Evolutionary conservation across 202 grass and related monocot genomes (phyloP).

Genomic region (Setaria italica): DNA sequence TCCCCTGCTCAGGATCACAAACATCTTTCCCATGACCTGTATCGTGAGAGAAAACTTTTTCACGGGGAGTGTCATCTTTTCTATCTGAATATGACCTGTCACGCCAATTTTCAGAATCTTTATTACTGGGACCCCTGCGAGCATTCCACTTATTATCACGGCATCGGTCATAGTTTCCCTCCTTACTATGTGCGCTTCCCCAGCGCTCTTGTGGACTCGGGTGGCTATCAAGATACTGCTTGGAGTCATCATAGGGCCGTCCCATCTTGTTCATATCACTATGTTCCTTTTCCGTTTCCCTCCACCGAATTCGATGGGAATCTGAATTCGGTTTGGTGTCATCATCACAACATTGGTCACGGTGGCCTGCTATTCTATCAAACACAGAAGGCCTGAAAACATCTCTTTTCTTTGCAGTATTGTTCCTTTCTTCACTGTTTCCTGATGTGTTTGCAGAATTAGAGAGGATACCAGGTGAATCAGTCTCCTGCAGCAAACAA

Average conservation of each 20-base stretch:
- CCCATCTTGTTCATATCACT: slow-evolving; percentile 57
- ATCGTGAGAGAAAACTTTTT: slow-evolving; percentile 49
- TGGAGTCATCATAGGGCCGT: slow-evolving; percentile 52
- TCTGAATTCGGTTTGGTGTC: slow-evolving; percentile 71
- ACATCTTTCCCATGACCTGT: slow-evolving; percentile 49
- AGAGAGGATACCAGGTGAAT: slow-evolving; percentile 49
- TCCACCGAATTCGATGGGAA: slow-evolving; percentile 53
- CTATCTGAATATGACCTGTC: slow-evolving; percentile 71
- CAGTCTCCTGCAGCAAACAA: slow-evolving; percentile 64
- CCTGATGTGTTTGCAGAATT: slow-evolving; percentile 53
- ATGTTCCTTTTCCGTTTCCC: slow-evolving; percentile 69
- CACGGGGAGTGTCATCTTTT: slow-evolving; percentile 58
- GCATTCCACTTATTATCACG: slow-evolving; percentile 76
- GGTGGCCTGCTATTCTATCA: slow-evolving; percentile 58
- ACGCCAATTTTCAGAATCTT: slow-evolving; percentile 75
- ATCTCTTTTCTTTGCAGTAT: slow-evolving; percentile 60
- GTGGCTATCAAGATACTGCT: slow-evolving; percentile 58
- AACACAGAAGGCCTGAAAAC: slow-evolving; percentile 80
- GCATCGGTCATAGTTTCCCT: slow-evolving; percentile 57
- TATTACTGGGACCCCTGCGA: slow-evolving; percentile 69
- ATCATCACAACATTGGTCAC: slow-evolving; percentile 70
- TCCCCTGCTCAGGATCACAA: slow-evolving; percentile 64
- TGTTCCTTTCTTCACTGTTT: slow-evolving; percentile 50
- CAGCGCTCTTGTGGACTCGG: slow-evolving; percentile 55
- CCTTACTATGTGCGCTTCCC: slow-evolving; percentile 52